A percentile compares a stretch with the other conserved stretches of the same genome.
Conservation (phyloP, 169 alveolate genomes). For the Eimeria maxima region DNA sequence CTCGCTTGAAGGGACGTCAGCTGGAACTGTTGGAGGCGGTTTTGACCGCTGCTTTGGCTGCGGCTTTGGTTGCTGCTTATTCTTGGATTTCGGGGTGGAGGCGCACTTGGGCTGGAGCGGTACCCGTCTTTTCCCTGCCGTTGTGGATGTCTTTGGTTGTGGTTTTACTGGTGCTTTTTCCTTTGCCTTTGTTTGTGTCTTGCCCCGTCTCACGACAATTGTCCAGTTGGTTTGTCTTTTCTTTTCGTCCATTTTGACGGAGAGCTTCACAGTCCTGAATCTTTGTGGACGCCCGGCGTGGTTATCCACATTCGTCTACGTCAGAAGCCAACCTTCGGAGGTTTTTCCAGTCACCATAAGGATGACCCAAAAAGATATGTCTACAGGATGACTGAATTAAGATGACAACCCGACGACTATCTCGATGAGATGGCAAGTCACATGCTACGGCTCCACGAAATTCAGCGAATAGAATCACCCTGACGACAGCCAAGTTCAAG, state of each 20-base stretch:
- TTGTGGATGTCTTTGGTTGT: neutral
- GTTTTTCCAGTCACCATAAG: no score
- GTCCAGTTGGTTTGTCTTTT: conserved; percentile 1
- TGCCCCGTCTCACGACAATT: conserved; percentile 57
- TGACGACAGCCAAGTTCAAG: neutral
- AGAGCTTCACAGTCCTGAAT: no score
- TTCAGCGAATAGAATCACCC: neutral
- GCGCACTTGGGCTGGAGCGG: neutral
- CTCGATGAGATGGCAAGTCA: neutral
- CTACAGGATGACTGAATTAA: no score
- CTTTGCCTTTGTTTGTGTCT: neutral
- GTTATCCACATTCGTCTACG: neutral
- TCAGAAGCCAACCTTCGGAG: neutral
- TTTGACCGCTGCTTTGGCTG: neutral
- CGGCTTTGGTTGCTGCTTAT: conserved; percentile 1
- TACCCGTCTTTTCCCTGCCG: neutral
- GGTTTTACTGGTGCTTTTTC: neutral
- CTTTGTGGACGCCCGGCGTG: neutral
- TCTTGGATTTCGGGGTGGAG: neutral
- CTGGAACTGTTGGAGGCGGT: conserved; percentile 44
- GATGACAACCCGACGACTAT: no score
- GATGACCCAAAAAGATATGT: no score
- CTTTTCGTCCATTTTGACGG: conserved; percentile 15
- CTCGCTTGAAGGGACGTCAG: conserved; percentile 51
- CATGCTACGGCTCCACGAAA: neutral